Base-by-base conservation (phyloP, 2,329 filamentous ascomycete genomes). In the Cylindrodendrum hubeiense region DNA sequence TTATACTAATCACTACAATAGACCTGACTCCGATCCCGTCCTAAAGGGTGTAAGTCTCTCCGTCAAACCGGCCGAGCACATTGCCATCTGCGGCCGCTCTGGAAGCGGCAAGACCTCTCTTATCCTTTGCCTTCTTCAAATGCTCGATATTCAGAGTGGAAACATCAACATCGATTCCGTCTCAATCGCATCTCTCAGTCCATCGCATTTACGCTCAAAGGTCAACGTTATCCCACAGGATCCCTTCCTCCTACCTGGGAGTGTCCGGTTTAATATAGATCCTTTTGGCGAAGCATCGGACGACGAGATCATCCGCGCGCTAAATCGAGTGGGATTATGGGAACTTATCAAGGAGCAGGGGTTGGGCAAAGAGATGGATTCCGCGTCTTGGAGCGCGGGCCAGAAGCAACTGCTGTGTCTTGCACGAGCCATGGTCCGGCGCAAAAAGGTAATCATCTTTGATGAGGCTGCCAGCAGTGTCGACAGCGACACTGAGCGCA, bases 201-300 rank as follows among this genome's bases (percentile, higher is more conserved):
- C 1, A 73, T 88, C 7, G 81, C 82, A 30, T 24, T 46, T 12
- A 17, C 37, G 37, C 37, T 39, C 37, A 39, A 39, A n/a, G 15
- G 15, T 39, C 6, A 39, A 39, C 17, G 79, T 79, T 1, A 73
- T 87, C 1, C 81, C 86, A 0, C 86, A 89, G 74, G 85, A 88
- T 49, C 79, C 84, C 0, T 82, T 86, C 62, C 80, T 86, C 21
- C 74, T 88, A 5, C 79, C 80, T 1, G 85, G 83, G 1, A 84
- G 76, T 0, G 75, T 89, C 3, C 81, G 84, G 0, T 74, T 78
- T 3, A 89, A 89, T 52, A 75, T 85, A 2, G 84, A 87, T 64
- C 85, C 85, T 0, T 70, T 74, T 3, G 65, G 70, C 1, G 64
- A 69, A 39, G 37, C 37, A 6, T n/a, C 37, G 17, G 37, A 39